Base-by-base conservation (phyloP, 805 yeast genomes). In the Ogataea glucozyma region DNA sequence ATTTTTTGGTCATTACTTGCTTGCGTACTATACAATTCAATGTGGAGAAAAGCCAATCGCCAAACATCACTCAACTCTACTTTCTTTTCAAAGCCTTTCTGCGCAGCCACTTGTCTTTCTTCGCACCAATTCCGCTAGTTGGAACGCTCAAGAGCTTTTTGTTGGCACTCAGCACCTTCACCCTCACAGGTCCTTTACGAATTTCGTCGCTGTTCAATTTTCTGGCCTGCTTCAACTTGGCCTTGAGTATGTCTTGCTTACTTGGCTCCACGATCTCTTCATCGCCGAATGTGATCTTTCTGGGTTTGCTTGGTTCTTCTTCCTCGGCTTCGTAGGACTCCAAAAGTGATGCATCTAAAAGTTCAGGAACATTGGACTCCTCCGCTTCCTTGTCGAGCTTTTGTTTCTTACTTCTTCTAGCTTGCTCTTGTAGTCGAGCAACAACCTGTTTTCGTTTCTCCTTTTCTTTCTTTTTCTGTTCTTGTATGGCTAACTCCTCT, bases 161-260 rank as follows among this genome's bases (percentile, higher is more conserved):
- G n/a, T 44, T 53, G 12, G 46, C 26, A 5, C 38, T 44, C 31
- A 71, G 40, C 7, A 71, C 57, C 31, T 59, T 58, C 10, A 73
- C 73, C 30, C 58, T 65, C 20, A 73, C 72, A 1, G 73, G 72
- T 1, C 76, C 78, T 40, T 64, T 67, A 31, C 60, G 60, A 26
- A 53, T 46, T 4, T 57, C 43, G 2, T 51, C 57, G 39, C 56
- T 60, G 37, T 64, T 68, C 44, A 60, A 33, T 20, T 43, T 52
- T 38, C 60, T 60, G n/a, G 66, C 55, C 19, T 65, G 61, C 32
- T 65, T 65, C 44, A 65, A 38, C 38, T 48, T 53, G 44, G 22
- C 54, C 51, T 32, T 48, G 16, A 34, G 48, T 27, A 47, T 32
- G 24, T 47, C 52, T 42, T 50, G 43, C 23, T 42, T 47, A 14